These are phyloP conservation scores for Psilocybe subaeruginosa DNA, from an alignment of 768 basidiomycete genomes.

Conservation along the genomic window DNA sequence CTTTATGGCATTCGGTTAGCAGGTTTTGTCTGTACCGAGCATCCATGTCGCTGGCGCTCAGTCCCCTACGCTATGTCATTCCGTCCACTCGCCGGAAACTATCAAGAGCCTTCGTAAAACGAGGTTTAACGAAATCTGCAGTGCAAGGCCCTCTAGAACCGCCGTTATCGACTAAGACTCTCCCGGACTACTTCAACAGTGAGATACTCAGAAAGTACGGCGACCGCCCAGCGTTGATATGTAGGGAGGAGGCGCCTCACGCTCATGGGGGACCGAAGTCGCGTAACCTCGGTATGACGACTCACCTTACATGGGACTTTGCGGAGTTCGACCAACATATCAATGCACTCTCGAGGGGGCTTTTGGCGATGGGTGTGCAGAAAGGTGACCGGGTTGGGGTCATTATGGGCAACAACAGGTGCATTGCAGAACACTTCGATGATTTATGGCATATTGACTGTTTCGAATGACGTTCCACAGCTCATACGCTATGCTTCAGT, in stretches of 20 bases:
- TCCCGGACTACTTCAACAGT: conserved; percentile 62
- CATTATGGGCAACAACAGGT: conserved; percentile 89
- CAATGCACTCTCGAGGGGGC: conserved; percentile 68
- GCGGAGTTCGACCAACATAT: conserved; percentile 70
- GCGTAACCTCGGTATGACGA: conserved; percentile 47
- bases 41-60: conserved; percentile 3
- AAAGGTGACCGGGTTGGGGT: conserved; percentile 81
- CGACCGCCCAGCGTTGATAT: conserved; percentile 64
- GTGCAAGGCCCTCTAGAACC: conserved; percentile 62
- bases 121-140: conserved; percentile 46
- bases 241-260: conserved; percentile 57
- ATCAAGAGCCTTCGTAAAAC: conserved; percentile 6
- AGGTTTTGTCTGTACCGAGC: background rate
- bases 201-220: conserved; percentile 55
- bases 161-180: conserved; percentile 56
- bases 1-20: background rate
- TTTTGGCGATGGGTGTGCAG: conserved; percentile 67
- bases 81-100: background rate
- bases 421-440: conserved; percentile 10
- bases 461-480: conserved; percentile 34
- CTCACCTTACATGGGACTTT: conserved; percentile 75
- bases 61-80: conserved; percentile 3
- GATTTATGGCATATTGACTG: background rate
- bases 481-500: conserved; percentile 80
- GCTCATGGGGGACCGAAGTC: conserved; percentile 65